A percentile compares a stretch with the other conserved stretches of the same genome.
These are phyloP conservation scores for Santalum album DNA, from an alignment of 164 flowering plant genomes.

Conservation along the genomic window DNA sequence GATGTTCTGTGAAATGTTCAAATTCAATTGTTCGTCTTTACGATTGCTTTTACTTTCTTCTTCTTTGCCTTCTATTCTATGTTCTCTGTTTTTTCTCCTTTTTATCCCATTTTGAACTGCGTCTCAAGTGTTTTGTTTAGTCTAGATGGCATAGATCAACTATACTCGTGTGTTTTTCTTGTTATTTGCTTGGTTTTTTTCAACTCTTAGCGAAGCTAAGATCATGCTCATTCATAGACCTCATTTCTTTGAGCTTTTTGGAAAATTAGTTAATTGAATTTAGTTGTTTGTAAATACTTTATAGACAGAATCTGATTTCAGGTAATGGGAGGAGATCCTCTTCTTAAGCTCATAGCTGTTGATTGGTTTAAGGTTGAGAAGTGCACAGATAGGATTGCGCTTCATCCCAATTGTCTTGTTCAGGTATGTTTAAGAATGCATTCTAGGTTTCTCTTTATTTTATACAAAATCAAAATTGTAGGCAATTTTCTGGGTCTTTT, in stretches of 20 bases:
- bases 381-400: constrained; percentile 43
- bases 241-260: too few species aligned
- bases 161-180: too few species aligned
- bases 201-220: too few species aligned
- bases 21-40: neutral
- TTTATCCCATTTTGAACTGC: too few species aligned
- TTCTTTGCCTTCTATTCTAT: neutral
- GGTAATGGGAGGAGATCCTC: constrained; percentile 86
- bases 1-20: neutral
- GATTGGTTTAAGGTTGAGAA: constrained; percentile 83
- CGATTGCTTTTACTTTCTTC: neutral
- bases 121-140: too few species aligned
- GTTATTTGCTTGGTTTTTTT: too few species aligned
- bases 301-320: constrained; percentile 20
- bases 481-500: too few species aligned
- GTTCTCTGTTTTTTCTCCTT: too few species aligned
- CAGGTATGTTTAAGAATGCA: constrained; percentile 43
- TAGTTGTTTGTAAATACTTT: too few species aligned
- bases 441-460: neutral
- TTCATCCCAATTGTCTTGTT: constrained; percentile 67
- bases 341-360: constrained; percentile 84
- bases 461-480: neutral
- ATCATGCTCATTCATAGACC: too few species aligned
- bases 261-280: too few species aligned
- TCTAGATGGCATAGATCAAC: too few species aligned